These are phyloP conservation scores for Aschersonia sp. DNA, from an alignment of 2,329 filamentous ascomycete species.

Conservation along the genomic window DNA sequence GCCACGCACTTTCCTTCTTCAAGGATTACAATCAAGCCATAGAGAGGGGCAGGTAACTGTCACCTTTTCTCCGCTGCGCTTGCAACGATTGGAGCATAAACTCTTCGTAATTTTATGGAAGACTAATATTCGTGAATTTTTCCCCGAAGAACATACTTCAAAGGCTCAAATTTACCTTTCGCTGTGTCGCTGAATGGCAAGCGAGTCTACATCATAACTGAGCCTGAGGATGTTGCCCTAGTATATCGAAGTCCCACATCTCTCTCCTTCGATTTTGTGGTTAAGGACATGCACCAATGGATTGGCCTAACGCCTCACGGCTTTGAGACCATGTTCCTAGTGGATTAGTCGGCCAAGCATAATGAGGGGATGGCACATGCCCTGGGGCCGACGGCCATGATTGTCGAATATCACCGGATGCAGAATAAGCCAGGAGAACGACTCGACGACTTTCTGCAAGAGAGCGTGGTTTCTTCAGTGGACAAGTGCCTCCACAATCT, in stretches of 20 bases:
- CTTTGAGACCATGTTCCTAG: neutral
- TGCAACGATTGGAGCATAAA: neutral
- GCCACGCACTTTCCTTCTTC: neutral
- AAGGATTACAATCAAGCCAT: slow-evolving; percentile 1
- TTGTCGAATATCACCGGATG: neutral
- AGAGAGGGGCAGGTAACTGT: neutral
- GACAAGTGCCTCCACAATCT: neutral
- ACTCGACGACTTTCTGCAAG: neutral
- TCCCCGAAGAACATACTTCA: neutral
- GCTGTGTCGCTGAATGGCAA: neutral
- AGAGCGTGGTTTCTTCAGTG: neutral
- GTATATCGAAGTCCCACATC: neutral
- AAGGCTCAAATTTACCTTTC: neutral
- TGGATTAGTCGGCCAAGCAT: neutral
- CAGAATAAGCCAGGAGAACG: neutral
- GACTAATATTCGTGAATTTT: neutral
- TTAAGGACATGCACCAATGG: neutral
- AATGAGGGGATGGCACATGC: neutral
- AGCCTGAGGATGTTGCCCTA: neutral
- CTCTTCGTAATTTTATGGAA: neutral
- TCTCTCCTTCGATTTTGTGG: neutral
- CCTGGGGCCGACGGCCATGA: neutral
- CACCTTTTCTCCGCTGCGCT: neutral
- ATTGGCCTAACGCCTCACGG: neutral
- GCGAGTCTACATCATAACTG: neutral